Evolutionary conservation across 257 asterid species (phyloP), one percentile per base, ranked within the genome.

Genomic region (Solanum lycopersicoides): DNA sequence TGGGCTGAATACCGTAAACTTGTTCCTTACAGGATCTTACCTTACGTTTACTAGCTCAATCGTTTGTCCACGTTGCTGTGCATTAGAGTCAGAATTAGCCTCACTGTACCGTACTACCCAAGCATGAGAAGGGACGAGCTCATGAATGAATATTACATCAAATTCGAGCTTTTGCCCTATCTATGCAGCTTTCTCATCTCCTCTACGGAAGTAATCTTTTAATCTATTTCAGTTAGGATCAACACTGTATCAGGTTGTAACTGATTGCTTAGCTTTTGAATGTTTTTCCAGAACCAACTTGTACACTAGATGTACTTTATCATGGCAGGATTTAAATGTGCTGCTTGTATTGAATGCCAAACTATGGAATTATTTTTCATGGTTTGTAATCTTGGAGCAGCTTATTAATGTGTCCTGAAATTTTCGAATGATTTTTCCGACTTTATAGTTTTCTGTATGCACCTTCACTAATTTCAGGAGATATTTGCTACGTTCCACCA

Each of bases 21-120:
- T 86, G 99, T 97, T 80, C 99, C 99, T 9, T 97, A 94, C 94
- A 95, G 99, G 89, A 97, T 97, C 90, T 87, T 97, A 85, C 99
- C 99, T 1, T 95, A 93, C 88, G 91, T 91, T 87, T 97, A 97
- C 90, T 97, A 90, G 87, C 16, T 30, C 30, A 50, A 11, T 30
- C 5, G 11, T 47, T 30, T 47, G 41, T 47, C 85, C 44, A 47
- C 37, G 44, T 28, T 30, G 66, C 66, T 79, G 84, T 47, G 69
- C 69, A 50, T 47, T 79, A 79, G 66, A 25, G 42, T 45, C 41
- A 6, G 37, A 37, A 45, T 79, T 79, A 28, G 41, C 65, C 65
- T 79, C 39, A 45, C n/a, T 25, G 41, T 44, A 42, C 63, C 1
- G n/a, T 28, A 47, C 68, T 39, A 47, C 21, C 85, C 42, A 16